Evolutionary conservation across 371 early-diverging fungal genomes (phyloP).

Genomic region (Sporodiniella umbellata): DNA sequence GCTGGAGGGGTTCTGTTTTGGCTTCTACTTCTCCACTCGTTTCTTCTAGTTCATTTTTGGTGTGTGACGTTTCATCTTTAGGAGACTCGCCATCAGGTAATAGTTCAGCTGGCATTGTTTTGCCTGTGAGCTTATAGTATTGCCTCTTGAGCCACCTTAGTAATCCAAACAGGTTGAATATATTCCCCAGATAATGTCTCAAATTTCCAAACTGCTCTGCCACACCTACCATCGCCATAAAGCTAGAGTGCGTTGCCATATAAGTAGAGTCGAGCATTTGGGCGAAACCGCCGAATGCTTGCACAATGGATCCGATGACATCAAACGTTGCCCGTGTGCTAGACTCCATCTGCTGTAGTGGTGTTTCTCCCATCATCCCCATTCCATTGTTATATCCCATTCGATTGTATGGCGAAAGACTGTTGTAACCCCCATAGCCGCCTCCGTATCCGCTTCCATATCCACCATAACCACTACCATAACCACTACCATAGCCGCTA

Average conservation of each 20-base stretch:
- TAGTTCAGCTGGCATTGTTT: slow-evolving; percentile 34
- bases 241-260: slow-evolving; percentile 94
- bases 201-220: slow-evolving; percentile 94
- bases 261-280: slow-evolving; percentile 97
- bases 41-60: slow-evolving; percentile 19
- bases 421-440: slow-evolving; percentile 10
- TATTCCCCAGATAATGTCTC: slow-evolving; percentile 78
- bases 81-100: too few species aligned
- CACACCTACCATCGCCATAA: slow-evolving; percentile 97
- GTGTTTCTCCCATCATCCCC: slow-evolving; percentile 14
- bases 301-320: slow-evolving; percentile 88
- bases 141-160: slow-evolving; percentile 61
- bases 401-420: slow-evolving; percentile 20
- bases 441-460: slow-evolving; percentile 22
- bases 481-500: slow-evolving; percentile 26
- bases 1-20: neutral
- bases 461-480: slow-evolving; percentile 8
- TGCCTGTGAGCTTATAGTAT: slow-evolving; percentile 63
- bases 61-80: slow-evolving; percentile 56
- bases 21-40: neutral
- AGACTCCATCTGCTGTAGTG: slow-evolving; percentile 78
- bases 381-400: slow-evolving; percentile 17
- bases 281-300: slow-evolving; percentile 95
- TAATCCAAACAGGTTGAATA: slow-evolving; percentile 76
- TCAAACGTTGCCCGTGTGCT: slow-evolving; percentile 90